phyloP scores from a whole-genome alignment of 202 grass and related monocot genomes.

The Setaria italica region DNA sequence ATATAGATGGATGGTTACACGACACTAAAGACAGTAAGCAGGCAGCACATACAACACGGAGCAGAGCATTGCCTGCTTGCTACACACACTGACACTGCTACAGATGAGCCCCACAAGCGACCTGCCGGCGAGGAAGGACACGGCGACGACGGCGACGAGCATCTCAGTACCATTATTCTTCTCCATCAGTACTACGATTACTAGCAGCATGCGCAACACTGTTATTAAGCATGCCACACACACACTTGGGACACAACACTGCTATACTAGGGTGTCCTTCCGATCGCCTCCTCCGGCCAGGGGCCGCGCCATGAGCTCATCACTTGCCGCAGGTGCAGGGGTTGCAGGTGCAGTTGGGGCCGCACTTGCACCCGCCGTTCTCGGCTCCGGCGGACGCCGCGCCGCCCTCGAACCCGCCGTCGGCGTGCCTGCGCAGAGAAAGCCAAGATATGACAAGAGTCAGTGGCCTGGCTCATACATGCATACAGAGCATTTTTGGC shows the following conservation, averaged over 20 bases:
- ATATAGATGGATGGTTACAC: not conserved
- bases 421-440: constrained; percentile 30
- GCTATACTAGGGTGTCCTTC: not conserved
- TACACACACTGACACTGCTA: not conserved
- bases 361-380: constrained; percentile 71
- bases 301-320: constrained; percentile 22
- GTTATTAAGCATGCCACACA: constrained; percentile 5
- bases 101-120: not conserved
- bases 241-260: not conserved
- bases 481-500: not conserved
- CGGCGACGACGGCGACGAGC: not conserved
- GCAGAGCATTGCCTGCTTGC: not conserved
- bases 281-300: not conserved
- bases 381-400: constrained; percentile 46
- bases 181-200: not conserved
- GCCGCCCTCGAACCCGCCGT: constrained; percentile 47
- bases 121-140: constrained; percentile 4
- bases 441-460: not conserved
- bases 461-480: not conserved
- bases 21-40: not conserved
- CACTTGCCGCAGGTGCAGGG: constrained; percentile 75
- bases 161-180: not conserved
- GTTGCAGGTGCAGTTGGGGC: constrained; percentile 59
- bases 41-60: not conserved
- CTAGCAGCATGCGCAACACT: not conserved